Conservation (phyloP, 73 alveolate genomes). For the Paramecium caudatum region DNA sequence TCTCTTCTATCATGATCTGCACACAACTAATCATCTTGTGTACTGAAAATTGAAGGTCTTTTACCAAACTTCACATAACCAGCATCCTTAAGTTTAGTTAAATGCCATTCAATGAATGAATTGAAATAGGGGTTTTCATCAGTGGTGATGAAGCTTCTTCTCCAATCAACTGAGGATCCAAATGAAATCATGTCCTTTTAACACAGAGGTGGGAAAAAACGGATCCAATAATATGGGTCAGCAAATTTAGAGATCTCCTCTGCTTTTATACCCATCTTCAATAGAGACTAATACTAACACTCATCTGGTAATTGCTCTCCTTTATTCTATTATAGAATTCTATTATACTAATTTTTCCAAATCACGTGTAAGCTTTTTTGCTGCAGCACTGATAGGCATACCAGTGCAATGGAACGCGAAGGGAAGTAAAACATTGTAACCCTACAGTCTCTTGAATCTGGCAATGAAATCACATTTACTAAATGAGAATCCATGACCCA, state of each 20-base stretch:
- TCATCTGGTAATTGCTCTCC: constrained; percentile 71
- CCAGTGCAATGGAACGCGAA: constrained; percentile 99
- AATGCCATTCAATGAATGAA: constrained; percentile 92
- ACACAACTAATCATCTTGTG: constrained; percentile 93
- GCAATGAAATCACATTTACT: constrained; percentile 98
- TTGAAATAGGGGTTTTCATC: constrained; percentile 95
- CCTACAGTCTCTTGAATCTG: constrained; percentile 93
- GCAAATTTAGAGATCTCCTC: constrained; percentile 91
- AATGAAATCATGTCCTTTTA: constrained; percentile 86
- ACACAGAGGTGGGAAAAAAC: constrained; percentile 95
- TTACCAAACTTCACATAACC: constrained; percentile 89
- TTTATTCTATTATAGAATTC: constrained; percentile 47
- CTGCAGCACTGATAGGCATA: constrained; percentile 99
- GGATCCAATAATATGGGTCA: constrained; percentile 94
- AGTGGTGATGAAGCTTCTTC: constrained; percentile 97
- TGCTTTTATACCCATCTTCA: constrained; percentile 81
- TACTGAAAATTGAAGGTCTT: constrained; percentile 93
- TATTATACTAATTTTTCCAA: constrained; percentile 65
- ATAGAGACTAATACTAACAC: constrained; percentile 78
- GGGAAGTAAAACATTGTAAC: constrained; percentile 97
- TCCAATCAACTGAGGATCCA: constrained; percentile 96
- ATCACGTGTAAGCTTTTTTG: constrained; percentile 93
- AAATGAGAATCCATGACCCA: constrained; percentile 97
- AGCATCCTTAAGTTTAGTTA: constrained; percentile 79
- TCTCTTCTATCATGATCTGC: constrained; percentile 97